phyloP scores from a whole-genome alignment of 176 grass and related monocot species.

The Bonia amplexicaulis region DNA sequence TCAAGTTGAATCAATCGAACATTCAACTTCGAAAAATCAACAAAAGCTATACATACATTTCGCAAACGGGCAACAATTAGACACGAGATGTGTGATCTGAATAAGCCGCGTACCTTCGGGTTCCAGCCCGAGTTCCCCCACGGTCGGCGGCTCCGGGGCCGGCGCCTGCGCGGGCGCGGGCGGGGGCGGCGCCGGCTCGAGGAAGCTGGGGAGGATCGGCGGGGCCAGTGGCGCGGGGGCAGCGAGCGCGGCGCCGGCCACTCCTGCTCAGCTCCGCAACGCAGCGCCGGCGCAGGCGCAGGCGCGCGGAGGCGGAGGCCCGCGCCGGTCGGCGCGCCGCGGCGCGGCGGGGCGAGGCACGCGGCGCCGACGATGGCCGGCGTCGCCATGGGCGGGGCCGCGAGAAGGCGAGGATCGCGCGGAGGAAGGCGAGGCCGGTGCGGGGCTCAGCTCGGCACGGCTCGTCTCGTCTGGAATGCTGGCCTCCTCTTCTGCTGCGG shows the following conservation, averaged over 20 bases:
- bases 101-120: not conserved
- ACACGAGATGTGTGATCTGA: not conserved
- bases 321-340: not conserved
- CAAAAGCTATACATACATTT: not conserved
- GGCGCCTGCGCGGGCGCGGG: not conserved
- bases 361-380: constrained; percentile 24
- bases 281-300: constrained; percentile 11
- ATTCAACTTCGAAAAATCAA: not conserved
- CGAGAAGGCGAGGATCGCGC: not conserved
- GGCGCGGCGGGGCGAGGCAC: not conserved
- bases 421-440: not conserved
- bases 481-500: not conserved
- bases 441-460: not conserved
- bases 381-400: not conserved
- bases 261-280: constrained; percentile 49
- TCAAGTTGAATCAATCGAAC: not conserved
- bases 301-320: not conserved
- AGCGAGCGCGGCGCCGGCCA: constrained; percentile 3
- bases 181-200: constrained; percentile 1
- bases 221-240: constrained; percentile 19
- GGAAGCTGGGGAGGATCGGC: constrained; percentile 2
- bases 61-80: not conserved
- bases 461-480: not conserved
- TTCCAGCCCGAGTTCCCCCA: constrained; percentile 17
- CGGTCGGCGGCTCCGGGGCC: not conserved